Base-by-base conservation (phyloP, 2,329 filamentous ascomycete species). In the Akanthomyces dipterigenus region DNA sequence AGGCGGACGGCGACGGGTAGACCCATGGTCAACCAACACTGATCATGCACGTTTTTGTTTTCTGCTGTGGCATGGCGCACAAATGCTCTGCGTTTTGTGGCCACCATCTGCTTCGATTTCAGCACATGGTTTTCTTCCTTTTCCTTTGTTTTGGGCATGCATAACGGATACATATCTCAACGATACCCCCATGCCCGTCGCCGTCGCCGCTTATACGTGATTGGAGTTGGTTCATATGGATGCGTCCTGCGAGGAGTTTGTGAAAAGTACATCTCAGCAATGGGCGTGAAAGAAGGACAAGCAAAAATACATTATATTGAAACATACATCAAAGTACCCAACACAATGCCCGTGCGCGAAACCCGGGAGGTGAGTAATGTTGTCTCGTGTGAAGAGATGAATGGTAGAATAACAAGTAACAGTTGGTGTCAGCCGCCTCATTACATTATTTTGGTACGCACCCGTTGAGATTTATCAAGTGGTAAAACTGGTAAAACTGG, bases 101-200 rank as follows among this genome's bases (percentile, higher is more conserved):
- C 18, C 24, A 34, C 34, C 12, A 22, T 16, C 22, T 24, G 14
- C 38, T 28, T 53, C n/a, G 40, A 31, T 55, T 58, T 57, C 1
- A 36, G 20, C 28, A 43, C 26, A 50, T 34, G 24, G 6, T 43
- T 54, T 38, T 24, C n/a, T 43, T 45, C 53, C 36, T 36, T 36
- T 43, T 63, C 7, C 16, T 54, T 59, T 55, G 55, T 49, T 60
- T 63, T 60, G 38, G 56, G 62, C 56, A 63, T 63, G 62, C 62
- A 63, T 60, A 63, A 22, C 60, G 62, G 62, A 63, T 55, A 60
- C 51, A 63, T 60, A 63, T 63, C 62, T 63, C 62, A 63, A 63
- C 62, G 62, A 63, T 63, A 63, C 62, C 62, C 61, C 62, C 62
- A 49, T 62, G 46, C 60, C 60, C 60, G 60, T 53, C 60, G 60